These are phyloP conservation scores for Wallacemonas rigidus DNA, from an alignment of 208 protist genomes.

Conservation along the genomic window DNA sequence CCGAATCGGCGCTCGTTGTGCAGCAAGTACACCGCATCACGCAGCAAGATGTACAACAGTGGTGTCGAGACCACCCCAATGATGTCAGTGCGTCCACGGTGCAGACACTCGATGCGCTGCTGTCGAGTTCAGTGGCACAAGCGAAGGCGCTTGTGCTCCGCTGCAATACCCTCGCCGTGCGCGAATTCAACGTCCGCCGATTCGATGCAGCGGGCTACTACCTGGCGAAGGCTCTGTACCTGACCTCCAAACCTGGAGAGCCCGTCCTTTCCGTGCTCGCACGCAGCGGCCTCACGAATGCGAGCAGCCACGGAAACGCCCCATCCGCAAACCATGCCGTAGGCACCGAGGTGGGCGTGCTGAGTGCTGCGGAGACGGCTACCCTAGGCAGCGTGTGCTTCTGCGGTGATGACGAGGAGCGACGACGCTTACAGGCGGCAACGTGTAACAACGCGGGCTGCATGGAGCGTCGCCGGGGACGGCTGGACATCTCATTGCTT, in stretches of 20 bases:
- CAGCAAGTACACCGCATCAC: conserved; percentile 32
- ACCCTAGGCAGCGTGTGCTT: conserved; percentile 32
- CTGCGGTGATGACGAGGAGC: conserved; percentile 32
- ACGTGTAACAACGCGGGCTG: conserved; percentile 92
- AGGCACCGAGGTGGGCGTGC: conserved; percentile 4
- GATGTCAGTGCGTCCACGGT: conserved; percentile 8
- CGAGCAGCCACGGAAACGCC: not conserved
- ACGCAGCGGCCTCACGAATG: not conserved
- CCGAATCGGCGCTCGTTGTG: conserved; percentile 73
- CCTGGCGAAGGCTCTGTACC: conserved; percentile 78
- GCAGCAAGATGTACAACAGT: not conserved
- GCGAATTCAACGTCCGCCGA: conserved; percentile 51
- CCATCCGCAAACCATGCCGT: not conserved
- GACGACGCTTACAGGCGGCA: conserved; percentile 70
- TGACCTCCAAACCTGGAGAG: conserved; percentile 59
- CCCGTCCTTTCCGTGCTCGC: conserved; percentile 2
- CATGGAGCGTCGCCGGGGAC: conserved; percentile 78
- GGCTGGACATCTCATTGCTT: conserved; percentile 46
- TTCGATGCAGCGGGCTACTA: conserved; percentile 70
- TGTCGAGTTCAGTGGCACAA: conserved; percentile 29
- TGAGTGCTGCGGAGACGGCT: conserved; percentile 18
- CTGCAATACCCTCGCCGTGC: conserved; percentile 85
- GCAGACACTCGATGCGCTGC: conserved; percentile 1
- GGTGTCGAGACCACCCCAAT: not conserved
- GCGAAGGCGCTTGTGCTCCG: conserved; percentile 64